Evolutionary conservation across 1,139 yeast species (phyloP), one percentile per base, ranked within the genome.

Genomic region (Hansenula lynferdii): DNA sequence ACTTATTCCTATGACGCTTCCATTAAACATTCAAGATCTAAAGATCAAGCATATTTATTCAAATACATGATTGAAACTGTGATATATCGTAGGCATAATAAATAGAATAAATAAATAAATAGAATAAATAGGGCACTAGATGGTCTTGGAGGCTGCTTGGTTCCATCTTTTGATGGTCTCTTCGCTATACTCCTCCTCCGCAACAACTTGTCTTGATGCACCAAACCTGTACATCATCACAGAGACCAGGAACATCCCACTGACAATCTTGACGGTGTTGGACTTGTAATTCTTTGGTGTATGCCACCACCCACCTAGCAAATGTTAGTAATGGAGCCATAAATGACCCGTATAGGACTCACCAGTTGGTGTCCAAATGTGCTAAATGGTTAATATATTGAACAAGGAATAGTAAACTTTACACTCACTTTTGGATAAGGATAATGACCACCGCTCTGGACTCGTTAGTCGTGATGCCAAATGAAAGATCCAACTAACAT

Each of bases 361-460:
- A 50, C 54, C 55, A 8, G 54, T 48, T 47, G 55, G 54, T 14
- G 54, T 37, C 55, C 55, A 51, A 21, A 49, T 35, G 30, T 49
- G 53, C 53, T 50, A 9, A 3, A 4, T 16, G 22, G 32, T 22
- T 34, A 23, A 26, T 23, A 33, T 31, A 31, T 29, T 11, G 9
- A 6, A 4, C 4, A 24, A 6, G 12, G 8, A 10, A 15, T 8
- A 12, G 15, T 5, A 16, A 6, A 16, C 2, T 11, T 12, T 4
- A 41, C n/a, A n/a, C 52, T 30, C 28, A 48, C 52, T 37, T 49
- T 47, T 42, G 53, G 53, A 35, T 45, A 49, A 12, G 53, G 53
- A 36, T 44, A 49, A 35, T 37, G 44, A 22, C 48, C 47, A 28
- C 53, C 53, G 28, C 45, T 40, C 53, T 48, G 31, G 12, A 19